A percentile compares a stretch with the other conserved stretches of the same genome.
phyloP scores from a whole-genome alignment of 2,329 filamentous ascomycete genomes.

The Ophiostoma quercus region DNA sequence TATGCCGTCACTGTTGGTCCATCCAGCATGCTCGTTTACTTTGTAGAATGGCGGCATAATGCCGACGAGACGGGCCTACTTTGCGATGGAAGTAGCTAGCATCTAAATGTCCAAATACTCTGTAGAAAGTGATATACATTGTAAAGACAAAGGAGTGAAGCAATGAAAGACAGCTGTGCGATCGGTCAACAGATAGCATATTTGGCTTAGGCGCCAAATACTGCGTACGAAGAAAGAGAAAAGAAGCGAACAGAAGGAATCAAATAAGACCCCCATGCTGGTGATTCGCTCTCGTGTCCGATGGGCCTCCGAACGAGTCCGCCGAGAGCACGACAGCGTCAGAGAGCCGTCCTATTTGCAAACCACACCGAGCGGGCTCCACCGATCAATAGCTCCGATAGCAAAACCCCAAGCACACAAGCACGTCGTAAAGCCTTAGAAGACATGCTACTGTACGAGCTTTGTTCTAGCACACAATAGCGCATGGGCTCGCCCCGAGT shows the following conservation, averaged over 20 bases:
- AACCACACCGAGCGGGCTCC: neutral
- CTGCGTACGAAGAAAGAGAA: neutral
- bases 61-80: neutral
- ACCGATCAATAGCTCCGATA: neutral
- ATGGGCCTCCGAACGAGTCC: slow-evolving; percentile 2
- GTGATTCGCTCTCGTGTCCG: slow-evolving; percentile 8
- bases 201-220: neutral
- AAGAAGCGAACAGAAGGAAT: neutral
- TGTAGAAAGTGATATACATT: too few relatives aligned
- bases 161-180: neutral
- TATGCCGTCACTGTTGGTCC: neutral
- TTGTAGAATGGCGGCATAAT: neutral
- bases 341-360: slow-evolving; percentile 1
- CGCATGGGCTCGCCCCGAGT: neutral
- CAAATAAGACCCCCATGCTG: neutral
- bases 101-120: neutral
- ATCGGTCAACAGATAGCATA: neutral
- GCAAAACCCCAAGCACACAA: neutral
- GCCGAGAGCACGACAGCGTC: slow-evolving; percentile 5
- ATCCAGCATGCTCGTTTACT: neutral
- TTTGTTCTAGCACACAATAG: neutral
- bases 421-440: neutral
- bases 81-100: neutral
- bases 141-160: neutral
- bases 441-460: slow-evolving; percentile 4